Base-by-base conservation (phyloP, 257 asterid genomes). In the Gynochthodes officinalis region DNA sequence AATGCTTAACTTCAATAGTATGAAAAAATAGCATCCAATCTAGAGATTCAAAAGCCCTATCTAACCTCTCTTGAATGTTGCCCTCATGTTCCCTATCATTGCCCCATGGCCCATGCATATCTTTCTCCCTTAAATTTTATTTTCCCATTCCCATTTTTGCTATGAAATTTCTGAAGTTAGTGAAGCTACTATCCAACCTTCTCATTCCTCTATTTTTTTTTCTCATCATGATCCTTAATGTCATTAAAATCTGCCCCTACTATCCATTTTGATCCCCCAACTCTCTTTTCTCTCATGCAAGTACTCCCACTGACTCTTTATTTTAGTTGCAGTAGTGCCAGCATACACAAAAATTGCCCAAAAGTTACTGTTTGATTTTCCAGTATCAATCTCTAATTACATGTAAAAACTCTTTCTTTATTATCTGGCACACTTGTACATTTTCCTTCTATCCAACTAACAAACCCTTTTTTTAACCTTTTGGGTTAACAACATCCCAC, bases 341-440 rank as follows among this genome's bases (percentile, higher is more conserved):
- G 42, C 42, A 30, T 32, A 59, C 0, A 59, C 15, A 33, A 30
- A n/a, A 4, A 59, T 30, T 0, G 2, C 7, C 65, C 42, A 59
- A 16, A 0, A 27, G 7, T 2, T 1, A 1, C 1, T 0, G 0
- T 4, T 16, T 5, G 0, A 4, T 0, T 14, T 4, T 0, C 9
- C 10, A 0, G 7, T 7, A 0, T 13, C 3, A 0, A 59, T 1
- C 19, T 58, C 18, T 2, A 30, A 5, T 3, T 30, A n/a, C 0
- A 59, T 5, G 7, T 23, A 28, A 30, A 59, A 30, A 4, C n/a
- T 13, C n/a, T 14, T 13, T 48, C n/a, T 4, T 1, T 2, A 15
- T 1, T 0, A 16, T 28, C 6, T 48, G 54, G 1, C 13, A 3
- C 0, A 59, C 30, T 0, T 14, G 15, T 2, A 59, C 11, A 0